phyloP scores from a whole-genome alignment of 2,329 filamentous ascomycete genomes.

The Pseudogymnoascus sp. region DNA sequence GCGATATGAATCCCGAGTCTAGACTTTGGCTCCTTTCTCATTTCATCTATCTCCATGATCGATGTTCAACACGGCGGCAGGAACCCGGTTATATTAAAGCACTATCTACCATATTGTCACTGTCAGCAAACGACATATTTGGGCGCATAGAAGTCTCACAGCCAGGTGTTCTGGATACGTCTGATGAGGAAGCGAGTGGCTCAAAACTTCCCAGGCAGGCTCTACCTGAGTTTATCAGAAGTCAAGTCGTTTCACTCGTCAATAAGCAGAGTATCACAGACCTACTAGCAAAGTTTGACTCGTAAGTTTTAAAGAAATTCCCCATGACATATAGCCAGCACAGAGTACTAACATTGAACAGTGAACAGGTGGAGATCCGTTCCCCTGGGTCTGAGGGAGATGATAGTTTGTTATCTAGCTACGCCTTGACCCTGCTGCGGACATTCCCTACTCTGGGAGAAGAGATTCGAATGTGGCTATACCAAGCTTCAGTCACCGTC shows the following conservation, averaged over 20 bases:
- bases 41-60: conserved; percentile 50
- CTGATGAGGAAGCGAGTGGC: conserved; percentile 21
- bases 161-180: conserved; percentile 31
- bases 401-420: conserved; percentile 72
- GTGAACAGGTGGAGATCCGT: conserved; percentile 18
- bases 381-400: conserved; percentile 34
- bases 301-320: not conserved
- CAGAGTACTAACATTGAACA: conserved; percentile 19
- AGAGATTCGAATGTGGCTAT: conserved; percentile 91
- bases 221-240: conserved; percentile 52
- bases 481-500: conserved; percentile 51
- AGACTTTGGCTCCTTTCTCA: conserved; percentile 61
- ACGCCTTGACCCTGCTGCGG: conserved; percentile 75
- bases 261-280: conserved; percentile 66
- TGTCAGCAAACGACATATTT: conserved; percentile 45
- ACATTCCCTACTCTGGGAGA: conserved; percentile 78
- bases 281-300: conserved; percentile 27
- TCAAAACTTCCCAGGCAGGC: conserved; percentile 19
- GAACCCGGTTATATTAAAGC: conserved; percentile 42
- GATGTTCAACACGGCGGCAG: conserved; percentile 31
- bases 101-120: conserved; percentile 47
- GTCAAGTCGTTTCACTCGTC: conserved; percentile 63
- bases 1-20: conserved; percentile 23
- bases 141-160: conserved; percentile 40
- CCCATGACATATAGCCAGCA: not conserved